Base-by-base conservation (phyloP, 2,329 filamentous ascomycete species). In the Fusarium falciforme region DNA sequence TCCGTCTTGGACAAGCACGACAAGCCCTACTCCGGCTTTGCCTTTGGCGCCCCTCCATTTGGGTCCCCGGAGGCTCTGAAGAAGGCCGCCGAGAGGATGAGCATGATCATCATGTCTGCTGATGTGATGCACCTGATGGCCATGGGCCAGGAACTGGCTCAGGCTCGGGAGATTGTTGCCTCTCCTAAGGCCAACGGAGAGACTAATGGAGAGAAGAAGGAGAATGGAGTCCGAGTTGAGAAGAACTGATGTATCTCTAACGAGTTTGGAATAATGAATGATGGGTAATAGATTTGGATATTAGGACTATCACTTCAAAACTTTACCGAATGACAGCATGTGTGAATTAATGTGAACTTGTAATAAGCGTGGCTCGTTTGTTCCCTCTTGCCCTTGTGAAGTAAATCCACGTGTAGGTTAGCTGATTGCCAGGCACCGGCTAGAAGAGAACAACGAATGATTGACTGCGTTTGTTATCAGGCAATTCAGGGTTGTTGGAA, bases 1-100 rank as follows among this genome's bases (percentile, higher is more conserved):
- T 74, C 73, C n/a, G 80, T 81, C 6, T 59, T 86, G 3, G 81
- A 82, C 75, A 87, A 87, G 78, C 85, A 87, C 72, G 80, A 87
- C 76, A 87, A 84, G 80, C 85, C 85, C 10, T 79, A 78, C 20
- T 77, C 72, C 16, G 81, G 82, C 20, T 83, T 83, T 40, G 77
- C 76, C 6, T 76, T 83, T n/a, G 63, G 52, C 38, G 67, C 20
- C 20, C 72, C 78, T 25, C 79, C 79, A 9, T 77, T 63, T 14
- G 79, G 78, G 5, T 64, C 71, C 16, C 60, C 74, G 5, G 79
- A 81, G 38, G 60, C 25, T 11, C 22, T 82, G 27, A 71, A 70
- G 67, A 72, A 80, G 38, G 55, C 55, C 1, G 55, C 42, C 1
- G 55, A 61, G 42, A 61, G 42, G 40, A 66, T 66, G 63, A 61